Conservation (phyloP, 352 stramenopile genomes). For the Pythium aphanidermatum region DNA sequence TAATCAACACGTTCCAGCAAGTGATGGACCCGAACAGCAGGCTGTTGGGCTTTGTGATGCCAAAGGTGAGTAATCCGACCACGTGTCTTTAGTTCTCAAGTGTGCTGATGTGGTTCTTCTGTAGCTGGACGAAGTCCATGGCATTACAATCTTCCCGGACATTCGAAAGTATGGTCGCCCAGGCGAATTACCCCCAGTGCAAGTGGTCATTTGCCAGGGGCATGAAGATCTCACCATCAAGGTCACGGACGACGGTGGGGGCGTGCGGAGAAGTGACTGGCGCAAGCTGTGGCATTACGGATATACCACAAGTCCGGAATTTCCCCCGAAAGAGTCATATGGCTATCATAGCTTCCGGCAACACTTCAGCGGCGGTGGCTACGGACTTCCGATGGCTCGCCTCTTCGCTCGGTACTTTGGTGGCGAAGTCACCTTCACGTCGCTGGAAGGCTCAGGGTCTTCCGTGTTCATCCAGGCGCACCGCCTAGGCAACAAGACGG, state of each 20-base stretch:
- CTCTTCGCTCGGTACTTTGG: slow-evolving; percentile 98
- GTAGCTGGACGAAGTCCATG: slow-evolving; percentile 40
- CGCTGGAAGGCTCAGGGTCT: slow-evolving; percentile 97
- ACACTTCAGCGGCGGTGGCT: slow-evolving; percentile 93
- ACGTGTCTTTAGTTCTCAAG: neutral
- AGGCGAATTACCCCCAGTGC: slow-evolving; percentile 85
- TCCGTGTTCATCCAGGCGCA: slow-evolving; percentile 87
- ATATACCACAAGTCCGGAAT: slow-evolving; percentile 94
- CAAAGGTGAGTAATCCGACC: slow-evolving; percentile 29
- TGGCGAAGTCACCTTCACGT: slow-evolving; percentile 97
- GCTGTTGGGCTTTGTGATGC: slow-evolving; percentile 68
- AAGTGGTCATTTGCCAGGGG: slow-evolving; percentile 97
- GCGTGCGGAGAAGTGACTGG: slow-evolving; percentile 95
- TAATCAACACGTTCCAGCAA: slow-evolving; percentile 45
- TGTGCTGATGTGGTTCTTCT: neutral
- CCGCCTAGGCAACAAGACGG: slow-evolving; percentile 62
- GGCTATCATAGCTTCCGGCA: slow-evolving; percentile 72
- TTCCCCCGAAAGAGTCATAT: slow-evolving; percentile 45
- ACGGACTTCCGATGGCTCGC: slow-evolving; percentile 89
- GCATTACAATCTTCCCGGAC: slow-evolving; percentile 74
- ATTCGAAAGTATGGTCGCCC: slow-evolving; percentile 57
- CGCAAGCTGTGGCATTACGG: slow-evolving; percentile 97
- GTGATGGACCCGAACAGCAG: slow-evolving; percentile 66
- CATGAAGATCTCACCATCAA: slow-evolving; percentile 97
- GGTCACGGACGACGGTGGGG: slow-evolving; percentile 97